phyloP scores from a whole-genome alignment of 2,329 filamentous ascomycete species.

The Colletotrichum higginsianum region DNA sequence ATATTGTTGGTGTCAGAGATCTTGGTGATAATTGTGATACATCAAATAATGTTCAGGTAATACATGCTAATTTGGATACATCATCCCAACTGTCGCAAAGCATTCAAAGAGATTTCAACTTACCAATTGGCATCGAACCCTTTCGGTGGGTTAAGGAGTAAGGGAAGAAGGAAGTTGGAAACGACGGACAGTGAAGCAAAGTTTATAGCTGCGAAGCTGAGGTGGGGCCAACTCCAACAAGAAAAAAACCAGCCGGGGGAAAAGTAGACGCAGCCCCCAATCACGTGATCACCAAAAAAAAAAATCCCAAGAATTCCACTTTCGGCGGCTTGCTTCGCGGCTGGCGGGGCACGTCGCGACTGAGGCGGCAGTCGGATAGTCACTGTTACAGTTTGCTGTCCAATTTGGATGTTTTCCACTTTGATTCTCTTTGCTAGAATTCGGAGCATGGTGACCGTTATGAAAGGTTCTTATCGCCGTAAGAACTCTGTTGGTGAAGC shows the following conservation, averaged over 20 bases:
- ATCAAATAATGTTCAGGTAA: slow-evolving; percentile 72
- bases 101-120: slow-evolving; percentile 37
- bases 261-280: neutral
- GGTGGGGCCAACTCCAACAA: neutral
- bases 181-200: neutral
- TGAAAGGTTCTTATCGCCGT: neutral
- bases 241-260: no score
- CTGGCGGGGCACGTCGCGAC: slow-evolving; percentile 12
- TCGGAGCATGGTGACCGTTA: neutral
- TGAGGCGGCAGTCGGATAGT: neutral
- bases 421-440: neutral
- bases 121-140: slow-evolving; percentile 28
- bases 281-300: neutral
- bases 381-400: neutral
- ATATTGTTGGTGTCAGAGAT: slow-evolving; percentile 72
- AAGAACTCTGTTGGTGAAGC: neutral
- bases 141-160: slow-evolving; percentile 16
- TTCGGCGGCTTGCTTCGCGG: neutral
- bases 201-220: slow-evolving; percentile 10
- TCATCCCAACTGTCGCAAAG: slow-evolving; percentile 59
- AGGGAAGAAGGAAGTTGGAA: neutral
- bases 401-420: no score
- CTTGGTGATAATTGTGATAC: slow-evolving; percentile 77
- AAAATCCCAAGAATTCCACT: neutral
- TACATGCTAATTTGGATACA: slow-evolving; percentile 69